Evolutionary conservation across 2,329 filamentous ascomycete species (phyloP).

Genomic region (Paracoccidioides brasiliensis): DNA sequence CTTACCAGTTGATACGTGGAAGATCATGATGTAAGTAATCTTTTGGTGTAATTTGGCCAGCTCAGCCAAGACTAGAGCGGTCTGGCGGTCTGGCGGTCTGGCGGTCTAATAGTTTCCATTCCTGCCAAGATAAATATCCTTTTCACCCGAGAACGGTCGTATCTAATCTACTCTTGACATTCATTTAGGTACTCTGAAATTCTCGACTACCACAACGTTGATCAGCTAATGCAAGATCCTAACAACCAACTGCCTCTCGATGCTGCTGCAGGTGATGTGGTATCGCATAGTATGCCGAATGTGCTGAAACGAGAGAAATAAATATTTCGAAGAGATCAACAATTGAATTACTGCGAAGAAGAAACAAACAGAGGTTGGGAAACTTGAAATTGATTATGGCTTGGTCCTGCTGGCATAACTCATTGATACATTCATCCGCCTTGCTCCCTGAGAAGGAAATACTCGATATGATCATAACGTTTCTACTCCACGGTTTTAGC

Average conservation of each 20-base stretch:
- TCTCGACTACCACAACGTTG: slow-evolving; percentile 94
- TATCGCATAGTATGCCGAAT: not conserved
- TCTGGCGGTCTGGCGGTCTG: not conserved
- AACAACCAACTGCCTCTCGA: not conserved
- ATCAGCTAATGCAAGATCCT: slow-evolving; percentile 31
- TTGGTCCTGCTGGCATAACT: not conserved
- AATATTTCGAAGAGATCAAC: not conserved
- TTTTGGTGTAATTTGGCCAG: not conserved
- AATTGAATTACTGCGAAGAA: not conserved
- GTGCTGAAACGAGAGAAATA: not conserved
- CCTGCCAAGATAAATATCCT: not conserved
- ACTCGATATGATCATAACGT: too few relatives aligned
- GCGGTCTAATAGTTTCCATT: too few relatives aligned
- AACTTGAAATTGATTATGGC: not conserved
- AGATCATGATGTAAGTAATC: slow-evolving; percentile 90
- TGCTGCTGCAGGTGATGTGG: not conserved
- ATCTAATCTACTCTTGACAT: slow-evolving; percentile 5
- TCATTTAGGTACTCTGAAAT: slow-evolving; percentile 85
- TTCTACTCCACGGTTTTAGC: too few relatives aligned
- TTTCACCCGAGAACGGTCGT: not conserved
- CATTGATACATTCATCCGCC: not conserved
- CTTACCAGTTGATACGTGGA: slow-evolving; percentile 97
- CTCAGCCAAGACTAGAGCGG: not conserved
- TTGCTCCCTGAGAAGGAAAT: too few relatives aligned
- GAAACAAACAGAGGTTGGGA: not conserved